phyloP scores from a whole-genome alignment of 108 stramenopile species.

The Nannochloropsis oceanica region DNA sequence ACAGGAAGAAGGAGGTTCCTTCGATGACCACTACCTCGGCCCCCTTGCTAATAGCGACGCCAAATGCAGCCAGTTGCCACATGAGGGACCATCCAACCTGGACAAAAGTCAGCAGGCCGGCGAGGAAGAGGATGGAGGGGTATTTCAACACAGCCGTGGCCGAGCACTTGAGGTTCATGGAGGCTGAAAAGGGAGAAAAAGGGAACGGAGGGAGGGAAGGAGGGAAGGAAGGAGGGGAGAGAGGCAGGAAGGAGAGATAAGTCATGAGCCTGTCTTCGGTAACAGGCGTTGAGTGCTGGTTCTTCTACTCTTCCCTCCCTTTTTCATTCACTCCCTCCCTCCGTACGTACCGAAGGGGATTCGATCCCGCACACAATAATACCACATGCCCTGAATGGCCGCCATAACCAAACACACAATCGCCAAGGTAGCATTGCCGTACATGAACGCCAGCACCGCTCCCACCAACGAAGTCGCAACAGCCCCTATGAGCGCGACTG shows the following conservation, averaged over 20 bases:
- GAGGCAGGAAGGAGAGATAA: too few species aligned
- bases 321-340: background rate
- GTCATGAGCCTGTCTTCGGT: too few species aligned
- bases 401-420: background rate
- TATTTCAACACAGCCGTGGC: background rate
- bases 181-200: background rate
- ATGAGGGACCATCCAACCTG: background rate
- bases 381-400: background rate
- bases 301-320: background rate
- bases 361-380: background rate
- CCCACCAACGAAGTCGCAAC: background rate
- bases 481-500: background rate
- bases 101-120: background rate
- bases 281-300: background rate
- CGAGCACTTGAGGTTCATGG: background rate
- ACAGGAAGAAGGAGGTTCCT: background rate
- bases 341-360: constrained; percentile 12
- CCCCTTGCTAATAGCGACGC: background rate
- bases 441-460: background rate
- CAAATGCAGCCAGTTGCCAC: background rate
- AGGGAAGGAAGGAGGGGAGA: background rate
- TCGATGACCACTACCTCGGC: background rate
- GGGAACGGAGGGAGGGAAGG: background rate
- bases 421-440: background rate
- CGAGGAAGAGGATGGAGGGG: background rate